Base-by-base conservation (phyloP, 164 flowering plant genomes). In the Aristolochia fimbriata region DNA sequence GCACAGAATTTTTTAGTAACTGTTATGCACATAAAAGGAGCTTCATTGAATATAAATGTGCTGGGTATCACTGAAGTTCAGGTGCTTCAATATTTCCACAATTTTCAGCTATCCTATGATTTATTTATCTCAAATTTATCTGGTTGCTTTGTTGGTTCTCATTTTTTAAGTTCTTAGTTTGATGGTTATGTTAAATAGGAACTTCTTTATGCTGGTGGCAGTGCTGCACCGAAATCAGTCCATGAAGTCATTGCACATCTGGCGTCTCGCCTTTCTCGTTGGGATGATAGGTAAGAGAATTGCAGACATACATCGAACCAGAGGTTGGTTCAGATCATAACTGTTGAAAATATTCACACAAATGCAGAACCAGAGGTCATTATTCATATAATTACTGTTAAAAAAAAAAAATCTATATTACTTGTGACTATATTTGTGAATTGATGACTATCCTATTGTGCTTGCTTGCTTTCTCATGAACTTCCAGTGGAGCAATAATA, bases 1-100 rank as follows among this genome's bases (percentile, higher is more conserved):
- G 90, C 96, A 52, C 90, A 85, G 58, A 90, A 90, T 47, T 93
- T 87, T 70, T 66, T 93, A 43, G 41, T 93, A 47, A 90, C 97
- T 60, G 83, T 77, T 51, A 62, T 92, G 72, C 98, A 92, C 64
- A 55, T 85, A 12, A 92, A 92, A 72, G 96, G 93, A 58, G 51
- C 76, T 62, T 71, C 85, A 11, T 65, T 88, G 64, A 78, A 68
- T 55, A 48, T 82, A 56, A 86, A 92, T 76, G 86, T 89, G 22
- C 69, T 92, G 69, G 98, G 98, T 8, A 78, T 92, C 57, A 76
- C 83, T 49, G 98, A 92, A 81, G 93, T 92, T 53, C 96, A 92
- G 98, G 96, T 88, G 51, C 41, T 11, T 58, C 12, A n/a, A 33
- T 59, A 6, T 15, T 37, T 21, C 14, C 27, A 37, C 10, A 6